phyloP scores from a whole-genome alignment of 768 basidiomycete species.

The Gautieria morchelliformis region DNA sequence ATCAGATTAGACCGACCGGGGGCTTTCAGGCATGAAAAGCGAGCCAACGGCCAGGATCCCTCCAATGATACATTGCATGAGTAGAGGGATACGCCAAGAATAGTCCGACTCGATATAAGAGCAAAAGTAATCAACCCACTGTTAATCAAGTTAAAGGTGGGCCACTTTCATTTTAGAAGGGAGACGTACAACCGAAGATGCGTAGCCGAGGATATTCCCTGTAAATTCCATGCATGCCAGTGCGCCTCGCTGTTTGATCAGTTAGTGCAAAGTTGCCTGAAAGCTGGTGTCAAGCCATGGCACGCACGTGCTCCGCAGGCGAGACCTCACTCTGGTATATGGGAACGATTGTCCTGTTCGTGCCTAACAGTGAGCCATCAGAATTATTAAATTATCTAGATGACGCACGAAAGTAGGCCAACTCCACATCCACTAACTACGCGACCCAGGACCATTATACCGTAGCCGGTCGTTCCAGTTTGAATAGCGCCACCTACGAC shows the following conservation, averaged over 20 bases:
- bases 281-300: not conserved
- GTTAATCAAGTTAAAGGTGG: not conserved
- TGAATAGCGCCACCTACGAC: slow-evolving; percentile 82
- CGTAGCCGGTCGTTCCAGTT: slow-evolving; percentile 71
- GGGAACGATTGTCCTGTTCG: slow-evolving; percentile 79
- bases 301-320: slow-evolving; percentile 74
- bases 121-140: slow-evolving; percentile 95
- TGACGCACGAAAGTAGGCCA: slow-evolving; percentile 71
- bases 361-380: slow-evolving; percentile 2
- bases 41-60: slow-evolving; percentile 69
- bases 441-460: slow-evolving; percentile 74
- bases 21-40: slow-evolving; percentile 82
- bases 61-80: slow-evolving; percentile 84
- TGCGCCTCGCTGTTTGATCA: slow-evolving; percentile 57
- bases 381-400: not conserved
- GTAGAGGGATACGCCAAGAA: slow-evolving; percentile 88
- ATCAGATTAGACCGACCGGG: slow-evolving; percentile 50
- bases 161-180: not conserved
- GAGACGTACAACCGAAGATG: slow-evolving; percentile 69
- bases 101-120: slow-evolving; percentile 79
- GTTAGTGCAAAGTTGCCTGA: slow-evolving; percentile 1
- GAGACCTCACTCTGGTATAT: slow-evolving; percentile 96
- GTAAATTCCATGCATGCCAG: slow-evolving; percentile 96
- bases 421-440: slow-evolving; percentile 84
- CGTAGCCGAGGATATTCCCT: slow-evolving; percentile 85